Percentiles rank a stretch among this genome's conserved stretches.
Evolutionary conservation across 2,329 filamentous ascomycete genomes (phyloP).

Genomic region (Colletotrichum sp.): DNA sequence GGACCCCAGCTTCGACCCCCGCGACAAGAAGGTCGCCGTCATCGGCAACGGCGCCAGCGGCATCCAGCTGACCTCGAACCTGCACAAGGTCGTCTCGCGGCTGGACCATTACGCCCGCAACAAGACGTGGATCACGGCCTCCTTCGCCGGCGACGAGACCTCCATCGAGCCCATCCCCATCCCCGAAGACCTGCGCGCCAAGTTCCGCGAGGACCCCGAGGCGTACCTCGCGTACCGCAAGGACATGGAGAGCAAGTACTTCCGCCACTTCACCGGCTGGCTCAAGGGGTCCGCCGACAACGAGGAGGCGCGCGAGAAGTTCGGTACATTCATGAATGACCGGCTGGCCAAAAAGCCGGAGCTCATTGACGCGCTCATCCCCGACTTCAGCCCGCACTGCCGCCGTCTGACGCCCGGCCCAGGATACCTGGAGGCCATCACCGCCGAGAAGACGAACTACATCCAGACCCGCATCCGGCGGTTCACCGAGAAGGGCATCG

Average conservation of each 20-base stretch:
- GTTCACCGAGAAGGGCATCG: constrained; percentile 65
- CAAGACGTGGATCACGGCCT: constrained; percentile 71
- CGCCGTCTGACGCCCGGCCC: constrained; percentile 69
- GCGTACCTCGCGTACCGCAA: constrained; percentile 66
- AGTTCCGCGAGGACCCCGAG: constrained; percentile 63
- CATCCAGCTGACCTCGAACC: constrained; percentile 59
- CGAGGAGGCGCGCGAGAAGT: constrained; percentile 49
- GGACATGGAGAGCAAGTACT: constrained; percentile 65
- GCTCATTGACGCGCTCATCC: constrained; percentile 60
- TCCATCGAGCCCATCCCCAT: constrained; percentile 62
- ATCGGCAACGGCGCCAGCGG: constrained; percentile 70
- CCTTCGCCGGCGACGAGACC: constrained; percentile 61
- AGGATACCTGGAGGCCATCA: constrained; percentile 70
- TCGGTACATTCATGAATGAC: constrained; percentile 56
- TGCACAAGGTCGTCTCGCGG: constrained; percentile 52
- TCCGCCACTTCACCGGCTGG: constrained; percentile 59
- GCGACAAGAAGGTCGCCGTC: constrained; percentile 57
- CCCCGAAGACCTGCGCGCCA: constrained; percentile 55
- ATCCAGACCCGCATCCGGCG: constrained; percentile 61
- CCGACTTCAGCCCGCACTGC: constrained; percentile 69
- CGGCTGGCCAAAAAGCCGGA: constrained; percentile 60
- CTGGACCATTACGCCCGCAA: constrained; percentile 71
- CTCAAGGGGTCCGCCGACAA: constrained; percentile 60
- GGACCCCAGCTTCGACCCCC: constrained; percentile 55
- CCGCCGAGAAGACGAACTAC: constrained; percentile 66